A percentile compares a stretch with the other conserved stretches of the same genome.
These are phyloP conservation scores for Macrocystidia cucumis DNA, from an alignment of 1,284 basidiomycete species.

Conservation along the genomic window DNA sequence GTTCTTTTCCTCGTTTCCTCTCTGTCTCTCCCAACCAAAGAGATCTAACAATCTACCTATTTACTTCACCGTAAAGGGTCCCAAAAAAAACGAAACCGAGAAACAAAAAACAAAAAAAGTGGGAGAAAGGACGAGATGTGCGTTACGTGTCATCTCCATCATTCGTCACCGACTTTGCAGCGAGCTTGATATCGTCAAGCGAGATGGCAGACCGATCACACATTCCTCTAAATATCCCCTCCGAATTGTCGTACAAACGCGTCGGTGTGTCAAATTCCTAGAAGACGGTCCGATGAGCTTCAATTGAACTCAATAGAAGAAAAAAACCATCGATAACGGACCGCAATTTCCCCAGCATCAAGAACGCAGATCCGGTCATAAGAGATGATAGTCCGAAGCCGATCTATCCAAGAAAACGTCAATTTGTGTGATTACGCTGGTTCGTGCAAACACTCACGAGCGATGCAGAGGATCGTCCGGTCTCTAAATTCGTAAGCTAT, in stretches of 20 bases:
- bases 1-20: no score
- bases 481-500: conserved; percentile 62
- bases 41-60: no score
- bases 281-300: background rate
- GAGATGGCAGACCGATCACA: conserved; percentile 55
- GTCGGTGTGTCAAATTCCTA: conserved; percentile 58
- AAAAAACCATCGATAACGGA: conserved; percentile 9
- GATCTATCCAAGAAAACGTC: conserved; percentile 34
- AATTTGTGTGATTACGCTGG: background rate
- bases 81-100: no score
- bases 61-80: no score
- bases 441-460: conserved; percentile 29
- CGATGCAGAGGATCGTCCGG: conserved; percentile 62
- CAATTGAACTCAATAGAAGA: background rate
- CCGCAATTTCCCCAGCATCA: conserved; percentile 45
- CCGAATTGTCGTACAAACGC: conserved; percentile 38
- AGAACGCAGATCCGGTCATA: conserved; percentile 59
- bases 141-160: background rate
- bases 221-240: conserved; percentile 57
- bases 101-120: no score
- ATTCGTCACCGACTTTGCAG: conserved; percentile 6
- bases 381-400: conserved; percentile 50
- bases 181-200: conserved; percentile 33
- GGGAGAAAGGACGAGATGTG: no score
- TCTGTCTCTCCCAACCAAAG: no score